Percentiles rank a stretch among this genome's conserved stretches.
These are phyloP conservation scores for Trametes villosa DNA, from an alignment of 768 basidiomycete species.

Conservation along the genomic window DNA sequence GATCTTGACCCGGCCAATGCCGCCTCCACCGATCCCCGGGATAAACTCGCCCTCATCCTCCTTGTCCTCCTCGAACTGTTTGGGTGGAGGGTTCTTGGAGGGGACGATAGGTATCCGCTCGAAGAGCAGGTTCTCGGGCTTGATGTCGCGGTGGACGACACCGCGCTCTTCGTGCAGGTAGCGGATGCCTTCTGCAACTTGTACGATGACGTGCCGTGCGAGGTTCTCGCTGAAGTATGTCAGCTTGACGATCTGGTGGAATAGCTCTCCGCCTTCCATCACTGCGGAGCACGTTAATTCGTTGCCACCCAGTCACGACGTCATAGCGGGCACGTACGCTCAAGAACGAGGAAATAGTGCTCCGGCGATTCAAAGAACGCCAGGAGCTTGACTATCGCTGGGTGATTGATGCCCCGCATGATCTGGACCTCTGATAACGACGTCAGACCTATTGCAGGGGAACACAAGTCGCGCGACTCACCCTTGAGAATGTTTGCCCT, in stretches of 20 bases:
- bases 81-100: constrained; percentile 69
- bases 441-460: neutral
- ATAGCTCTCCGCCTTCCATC: constrained; percentile 97
- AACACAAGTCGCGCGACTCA: constrained; percentile 30
- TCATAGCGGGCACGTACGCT: constrained; percentile 58
- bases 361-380: constrained; percentile 93
- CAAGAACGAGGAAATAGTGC: constrained; percentile 93
- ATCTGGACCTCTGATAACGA: constrained; percentile 87
- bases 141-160: constrained; percentile 98
- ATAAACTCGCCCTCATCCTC: constrained; percentile 98
- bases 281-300: constrained; percentile 51
- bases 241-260: constrained; percentile 98
- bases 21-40: constrained; percentile 91
- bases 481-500: constrained; percentile 98
- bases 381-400: constrained; percentile 89
- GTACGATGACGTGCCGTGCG: constrained; percentile 95
- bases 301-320: neutral
- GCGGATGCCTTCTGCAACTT: constrained; percentile 91
- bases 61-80: constrained; percentile 97
- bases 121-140: constrained; percentile 96
- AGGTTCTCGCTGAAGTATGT: constrained; percentile 99
- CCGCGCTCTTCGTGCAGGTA: constrained; percentile 98
- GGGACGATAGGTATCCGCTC: constrained; percentile 91
- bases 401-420: constrained; percentile 93
- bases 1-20: constrained; percentile 97